Evolutionary conservation across 2,329 filamentous ascomycete species (phyloP).

Genomic region (Beauveria bassiana): DNA sequence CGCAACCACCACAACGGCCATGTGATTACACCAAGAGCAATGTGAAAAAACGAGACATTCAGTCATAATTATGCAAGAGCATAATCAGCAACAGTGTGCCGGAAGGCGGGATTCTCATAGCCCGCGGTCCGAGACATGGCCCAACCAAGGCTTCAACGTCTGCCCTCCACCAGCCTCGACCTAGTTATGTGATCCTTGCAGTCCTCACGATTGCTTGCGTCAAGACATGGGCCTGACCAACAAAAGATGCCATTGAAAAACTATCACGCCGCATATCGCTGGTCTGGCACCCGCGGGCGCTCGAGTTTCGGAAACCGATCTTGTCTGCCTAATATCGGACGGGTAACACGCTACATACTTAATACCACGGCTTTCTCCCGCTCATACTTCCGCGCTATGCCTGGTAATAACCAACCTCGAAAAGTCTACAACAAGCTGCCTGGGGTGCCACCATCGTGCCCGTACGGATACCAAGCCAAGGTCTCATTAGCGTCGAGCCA

Average conservation of each 20-base stretch:
- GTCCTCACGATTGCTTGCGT: conserved; percentile 2
- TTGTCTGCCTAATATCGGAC: not conserved
- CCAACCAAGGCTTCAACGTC: not conserved
- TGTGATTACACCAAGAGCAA: not conserved
- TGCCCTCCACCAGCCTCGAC: not conserved
- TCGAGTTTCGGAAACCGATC: not conserved
- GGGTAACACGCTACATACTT: not conserved
- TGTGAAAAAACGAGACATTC: not conserved
- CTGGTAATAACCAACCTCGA: not conserved
- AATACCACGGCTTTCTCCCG: not conserved
- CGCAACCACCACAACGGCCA: not conserved
- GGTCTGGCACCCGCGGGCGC: not conserved
- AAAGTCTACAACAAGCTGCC: not conserved
- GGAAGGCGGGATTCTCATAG: not conserved
- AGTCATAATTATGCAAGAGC: not conserved
- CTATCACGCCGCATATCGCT: not conserved
- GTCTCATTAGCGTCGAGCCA: not conserved
- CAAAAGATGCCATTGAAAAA: not conserved
- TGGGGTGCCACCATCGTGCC: not conserved
- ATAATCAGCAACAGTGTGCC: not conserved
- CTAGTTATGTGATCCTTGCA: not conserved
- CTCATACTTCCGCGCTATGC: not conserved
- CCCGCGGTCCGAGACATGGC: conserved; percentile 1
- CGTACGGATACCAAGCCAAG: not conserved
- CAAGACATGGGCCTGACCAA: conserved; percentile 3